A percentile compares a stretch with the other conserved stretches of the same genome.
phyloP scores from a whole-genome alignment of 2,329 filamentous ascomycete species.

The Pseudogymnoascus sp. region DNA sequence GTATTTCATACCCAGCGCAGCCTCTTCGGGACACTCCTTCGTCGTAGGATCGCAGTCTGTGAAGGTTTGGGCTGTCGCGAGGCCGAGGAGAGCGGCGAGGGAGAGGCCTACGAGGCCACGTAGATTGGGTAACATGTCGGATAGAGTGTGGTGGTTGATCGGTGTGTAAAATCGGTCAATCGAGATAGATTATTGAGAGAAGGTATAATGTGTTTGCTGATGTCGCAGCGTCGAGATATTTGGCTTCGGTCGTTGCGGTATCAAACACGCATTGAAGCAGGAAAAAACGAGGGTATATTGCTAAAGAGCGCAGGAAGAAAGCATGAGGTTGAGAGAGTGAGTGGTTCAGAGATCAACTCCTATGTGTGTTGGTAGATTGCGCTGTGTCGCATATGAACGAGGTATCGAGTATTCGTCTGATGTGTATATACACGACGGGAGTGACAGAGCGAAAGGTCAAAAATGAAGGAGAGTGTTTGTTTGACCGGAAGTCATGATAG shows the following conservation, averaged over 20 bases:
- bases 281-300: constrained; percentile 1
- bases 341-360: constrained; percentile 8
- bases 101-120: constrained; percentile 1
- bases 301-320: background rate
- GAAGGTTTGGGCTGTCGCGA: constrained; percentile 63
- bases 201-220: background rate
- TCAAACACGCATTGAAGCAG: constrained; percentile 9
- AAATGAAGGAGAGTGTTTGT: constrained; percentile 3
- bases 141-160: background rate
- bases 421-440: background rate
- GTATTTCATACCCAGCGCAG: constrained; percentile 60
- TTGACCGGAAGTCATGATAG: background rate
- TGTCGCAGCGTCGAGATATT: background rate
- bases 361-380: background rate
- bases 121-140: background rate
- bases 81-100: constrained; percentile 26
- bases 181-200: background rate
- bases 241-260: constrained; percentile 2
- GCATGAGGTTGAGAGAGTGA: constrained; percentile 3
- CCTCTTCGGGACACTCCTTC: constrained; percentile 60
- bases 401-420: background rate
- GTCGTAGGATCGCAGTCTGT: constrained; percentile 74
- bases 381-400: background rate
- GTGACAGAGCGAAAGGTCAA: background rate
- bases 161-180: background rate